Base-by-base conservation (phyloP, 495 filamentous ascomycete species). In the Aspergillus conjunctus region DNA sequence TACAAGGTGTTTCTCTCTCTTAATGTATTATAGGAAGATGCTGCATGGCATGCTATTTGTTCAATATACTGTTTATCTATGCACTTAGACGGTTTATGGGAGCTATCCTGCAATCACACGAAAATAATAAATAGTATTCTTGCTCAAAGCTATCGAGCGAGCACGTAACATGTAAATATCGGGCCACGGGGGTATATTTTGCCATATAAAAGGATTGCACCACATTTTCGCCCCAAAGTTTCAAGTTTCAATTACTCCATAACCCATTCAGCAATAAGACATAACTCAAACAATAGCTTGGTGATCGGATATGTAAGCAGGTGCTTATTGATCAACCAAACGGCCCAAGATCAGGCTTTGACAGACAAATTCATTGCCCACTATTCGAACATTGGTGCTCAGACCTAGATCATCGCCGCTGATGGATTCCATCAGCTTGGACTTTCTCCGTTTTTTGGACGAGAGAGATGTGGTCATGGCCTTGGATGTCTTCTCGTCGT, bases 281-380 rank as follows among this genome's bases (percentile, higher is more conserved):
- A 41, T 41, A 8, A 41, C 2, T 41, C 37, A 14, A 4, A 41
- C 2, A 41, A 4, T 41, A 5, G 12, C 12, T 8, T 11, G 37
- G 15, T n/a, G 37, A 11, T 41, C 15, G 0, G 15, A n/a, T 41
- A 41, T 41, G 11, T 41, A 5, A 21, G n/a, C n/a, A 9, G 6
- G 44, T 15, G 1, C 15, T 49, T 72, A 81, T 44, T 86, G 83
- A 54, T 91, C 88, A 64, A 90, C 80, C 62, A 97, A 66, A 56
- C 83, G 84, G 6, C 93, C 94, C 54, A 97, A 67, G 62, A 98
- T 97, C 60, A 98, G 75, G 71, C 92, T 97, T 78, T 98, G 95
- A 58, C 96, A 87, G 32, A 98, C 84, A 68, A 91, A 85, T 69
- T 98, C 93, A 75, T 96, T 91, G 33, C 87, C 88, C 46, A 96